Evolutionary conservation across 2,329 filamentous ascomycete genomes (phyloP), one percentile per base, ranked within the genome.

Genomic region (Stachybotrys elegans): DNA sequence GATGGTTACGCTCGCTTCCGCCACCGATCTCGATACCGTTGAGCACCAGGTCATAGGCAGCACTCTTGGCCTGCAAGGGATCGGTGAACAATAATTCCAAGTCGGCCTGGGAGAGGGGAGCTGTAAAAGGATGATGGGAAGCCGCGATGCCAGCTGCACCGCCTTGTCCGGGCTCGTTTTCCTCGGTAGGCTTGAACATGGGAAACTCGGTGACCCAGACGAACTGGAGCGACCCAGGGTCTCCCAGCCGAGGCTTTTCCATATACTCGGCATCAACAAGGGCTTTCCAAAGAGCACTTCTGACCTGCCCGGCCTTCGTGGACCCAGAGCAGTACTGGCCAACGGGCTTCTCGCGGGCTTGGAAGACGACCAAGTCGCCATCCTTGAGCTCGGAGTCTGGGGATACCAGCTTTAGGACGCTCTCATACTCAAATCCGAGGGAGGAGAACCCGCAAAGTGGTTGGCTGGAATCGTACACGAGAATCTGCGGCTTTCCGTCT

Each of bases 121-220:
- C 88, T 0, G 93, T 98, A 66, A 98, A 98, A 0, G 93, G 93
- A 61, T 98, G 93, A 59, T 98, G 93, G 0, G 91, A 95, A 1
- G 92, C 84, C 9, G 84, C 81, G 56, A 97, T 82, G 5, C 91
- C 90, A 1, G 90, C 81, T 1, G 73, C 65, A 16, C 90, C 90
- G 43, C 88, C 89, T 67, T 97, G 91, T 2, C 89, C 89, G 0
- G 87, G 86, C 12, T 76, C 71, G 42, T 76, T 69, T 8, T 67
- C 66, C 41, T 78, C 81, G 42, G 76, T 77, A 0, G 84, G 88
- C 1, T 89, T 90, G 69, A 98, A 98, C 56, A 98, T 81, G 12
- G 93, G 93, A 60, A 98, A 98, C 47, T 92, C 82, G 1, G 78
- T 85, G 12, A 98, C 78, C 93, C 93, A 98, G 44, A 86, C 75